Evolutionary conservation across 495 filamentous ascomycete genomes (phyloP), one percentile per base, ranked within the genome.

Genomic region (Neurospora cerealis): DNA sequence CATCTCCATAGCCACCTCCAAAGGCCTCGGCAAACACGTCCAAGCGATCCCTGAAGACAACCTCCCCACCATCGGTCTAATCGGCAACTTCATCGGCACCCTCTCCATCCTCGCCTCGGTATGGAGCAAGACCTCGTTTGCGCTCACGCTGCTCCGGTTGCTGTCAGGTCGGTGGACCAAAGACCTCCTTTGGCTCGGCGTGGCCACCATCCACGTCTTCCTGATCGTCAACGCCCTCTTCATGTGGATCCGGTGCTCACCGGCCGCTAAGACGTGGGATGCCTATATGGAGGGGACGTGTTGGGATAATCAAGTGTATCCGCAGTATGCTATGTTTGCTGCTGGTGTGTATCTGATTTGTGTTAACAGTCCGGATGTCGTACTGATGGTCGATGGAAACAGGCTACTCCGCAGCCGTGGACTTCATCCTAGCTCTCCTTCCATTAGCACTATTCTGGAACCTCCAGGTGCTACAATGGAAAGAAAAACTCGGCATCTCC

Each of bases 61-160:
- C 54, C 70, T 79, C 3, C 10, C 69, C 1, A 8, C 11, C 17
- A 46, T 83, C 21, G 74, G 75, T 41, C 44, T 82, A 10, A 60
- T 77, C 19, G 79, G 76, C 66, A 76, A 78, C 71, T 19, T 82
- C 8, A 75, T 76, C 11, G 78, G 77, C 37, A 79, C 79, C 8
- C 74, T 83, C 41, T 78, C 75, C 13, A 79, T 78, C 46, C 69
- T 81, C 19, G 80, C 80, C 9, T 74, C 78, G 13, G 78, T 79
- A 8, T 82, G 79, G 80, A 80, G 77, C 71, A 83, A 83, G 74
- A 83, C 80, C 0, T 81, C 81, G 7, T 83, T 83, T 34, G 81
- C 78, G 4, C 19, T 83, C n/a, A 80, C 81, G 2, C 71, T 83
- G 17, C 75, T 81, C 0, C 80, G 80, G 5, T 66, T 83, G 39